Base-by-base conservation (phyloP, 805 yeast genomes). In the Suhomyces tanzawaensis region DNA sequence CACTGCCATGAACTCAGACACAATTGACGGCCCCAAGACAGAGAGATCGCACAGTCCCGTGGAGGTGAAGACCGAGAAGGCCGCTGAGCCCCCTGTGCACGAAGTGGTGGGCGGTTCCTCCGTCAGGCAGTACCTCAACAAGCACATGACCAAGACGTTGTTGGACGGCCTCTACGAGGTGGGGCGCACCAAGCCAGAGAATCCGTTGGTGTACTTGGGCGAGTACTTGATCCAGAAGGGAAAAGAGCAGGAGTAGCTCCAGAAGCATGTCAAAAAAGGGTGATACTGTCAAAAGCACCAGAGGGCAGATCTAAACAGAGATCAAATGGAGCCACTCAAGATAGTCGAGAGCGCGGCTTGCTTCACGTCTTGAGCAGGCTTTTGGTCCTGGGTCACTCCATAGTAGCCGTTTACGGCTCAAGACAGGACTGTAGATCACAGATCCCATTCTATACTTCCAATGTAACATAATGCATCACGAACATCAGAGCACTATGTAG, bases 21-120 rank as follows among this genome's bases (percentile, higher is more conserved):
- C 9, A 7, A 11, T 7, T 21, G 24, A 21, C 7, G 24, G 7
- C 9, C 24, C 24, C 7, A 21, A 21, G 11, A 7, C 11, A 11
- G 24, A 21, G 24, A 7, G 24, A 7, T 21, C 24, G 11, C 7
- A 21, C 24, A 21, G 24, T 21, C 18, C 37, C 12, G 26, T 16
- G 17, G 38, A 35, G 11, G 35, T 32, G 16, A 28, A 24, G 30
- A 15, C 19, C 3, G 42, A 34, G 22, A 23, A 32, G 32, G 14
- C 29, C 19, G 21, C 15, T 12, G 40, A 21, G 26, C 40, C 40
- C n/a, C 69, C 76, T 8, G 56, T 71, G 11, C 70, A 76, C 25
- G 77, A 75, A 41, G 65, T 77, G 18, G 76, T 79, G 12, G 85
- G 87, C 7, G 93, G 93, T 1, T 82, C 89, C 2, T 77, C 85